Conservation (phyloP, 805 yeast species). For the Vanderwaltozyma yarrowii region DNA sequence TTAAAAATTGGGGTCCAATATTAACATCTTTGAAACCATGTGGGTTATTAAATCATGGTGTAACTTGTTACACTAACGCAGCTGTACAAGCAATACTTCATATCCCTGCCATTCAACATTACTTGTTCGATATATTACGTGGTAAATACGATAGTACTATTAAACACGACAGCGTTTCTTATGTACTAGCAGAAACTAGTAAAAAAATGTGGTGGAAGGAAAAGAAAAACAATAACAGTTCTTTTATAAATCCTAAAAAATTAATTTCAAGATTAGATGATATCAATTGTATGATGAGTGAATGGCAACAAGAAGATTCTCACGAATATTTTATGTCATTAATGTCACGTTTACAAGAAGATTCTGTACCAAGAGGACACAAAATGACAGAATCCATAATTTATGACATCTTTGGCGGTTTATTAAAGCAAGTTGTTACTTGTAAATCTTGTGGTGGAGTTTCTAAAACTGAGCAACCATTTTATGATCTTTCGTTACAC, state of each 20-base stretch:
- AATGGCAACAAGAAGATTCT: constrained; percentile 96
- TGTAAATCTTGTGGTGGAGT: constrained; percentile 77
- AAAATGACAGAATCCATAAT: constrained; percentile 73
- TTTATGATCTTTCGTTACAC: constrained; percentile 83
- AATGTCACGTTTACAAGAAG: constrained; percentile 81
- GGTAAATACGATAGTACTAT: constrained; percentile 41
- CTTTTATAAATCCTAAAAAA: constrained; percentile 64
- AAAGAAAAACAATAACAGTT: constrained; percentile 22
- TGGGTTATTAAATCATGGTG: constrained; percentile 85
- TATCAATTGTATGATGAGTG: constrained; percentile 92
- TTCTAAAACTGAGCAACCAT: constrained; percentile 83
- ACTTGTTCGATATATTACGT: constrained; percentile 53
- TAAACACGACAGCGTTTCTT: constrained; percentile 49
- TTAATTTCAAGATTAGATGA: constrained; percentile 64
- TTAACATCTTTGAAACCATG: constrained; percentile 36
- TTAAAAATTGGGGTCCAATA: constrained; percentile 61
- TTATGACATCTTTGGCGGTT: constrained; percentile 91
- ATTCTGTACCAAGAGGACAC: constrained; percentile 80
- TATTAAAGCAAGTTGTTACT: constrained; percentile 71
- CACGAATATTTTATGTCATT: constrained; percentile 95
- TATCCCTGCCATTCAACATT: constrained; percentile 83
- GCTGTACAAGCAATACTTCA: constrained; percentile 89
- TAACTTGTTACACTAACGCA: constrained; percentile 92
- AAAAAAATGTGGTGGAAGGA: constrained; percentile 58
- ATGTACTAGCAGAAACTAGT: constrained; percentile 56